Conservation (phyloP, 2,329 filamentous ascomycete species). For the Pseudogymnoascus sp. region DNA sequence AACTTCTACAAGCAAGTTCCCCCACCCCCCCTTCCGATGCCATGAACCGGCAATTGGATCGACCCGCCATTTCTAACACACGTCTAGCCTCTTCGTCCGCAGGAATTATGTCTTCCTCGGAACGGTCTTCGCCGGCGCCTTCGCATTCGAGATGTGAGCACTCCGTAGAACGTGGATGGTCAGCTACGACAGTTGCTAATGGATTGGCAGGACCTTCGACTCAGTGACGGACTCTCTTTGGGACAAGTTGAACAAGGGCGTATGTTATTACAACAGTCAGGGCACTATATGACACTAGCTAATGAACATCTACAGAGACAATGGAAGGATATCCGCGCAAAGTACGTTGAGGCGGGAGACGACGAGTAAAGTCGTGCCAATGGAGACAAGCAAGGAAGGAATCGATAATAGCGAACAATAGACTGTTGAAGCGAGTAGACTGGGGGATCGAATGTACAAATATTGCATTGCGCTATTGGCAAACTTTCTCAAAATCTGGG, state of each 20-base stretch:
- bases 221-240: constrained; percentile 74
- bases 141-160: constrained; percentile 87
- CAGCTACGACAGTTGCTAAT: background rate
- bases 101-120: constrained; percentile 83
- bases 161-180: background rate
- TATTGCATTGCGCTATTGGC: constrained; percentile 7
- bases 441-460: constrained; percentile 8
- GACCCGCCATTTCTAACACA: background rate
- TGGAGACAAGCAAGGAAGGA: constrained; percentile 4
- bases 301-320: constrained; percentile 60
- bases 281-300: constrained; percentile 21
- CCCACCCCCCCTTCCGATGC: constrained; percentile 11
- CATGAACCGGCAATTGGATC: constrained; percentile 2
- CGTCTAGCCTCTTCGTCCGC: constrained; percentile 69
- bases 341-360: constrained; percentile 66
- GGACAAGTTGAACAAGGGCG: constrained; percentile 85
- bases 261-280: constrained; percentile 44
- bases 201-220: constrained; percentile 64
- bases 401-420: constrained; percentile 9
- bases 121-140: constrained; percentile 77
- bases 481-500: background rate
- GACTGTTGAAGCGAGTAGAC: constrained; percentile 6
- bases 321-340: constrained; percentile 98
- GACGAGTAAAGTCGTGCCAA: constrained; percentile 22
- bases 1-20: constrained; percentile 27